Base-by-base conservation (phyloP, 2,329 filamentous ascomycete species). In the Fusarium tricinctum region DNA sequence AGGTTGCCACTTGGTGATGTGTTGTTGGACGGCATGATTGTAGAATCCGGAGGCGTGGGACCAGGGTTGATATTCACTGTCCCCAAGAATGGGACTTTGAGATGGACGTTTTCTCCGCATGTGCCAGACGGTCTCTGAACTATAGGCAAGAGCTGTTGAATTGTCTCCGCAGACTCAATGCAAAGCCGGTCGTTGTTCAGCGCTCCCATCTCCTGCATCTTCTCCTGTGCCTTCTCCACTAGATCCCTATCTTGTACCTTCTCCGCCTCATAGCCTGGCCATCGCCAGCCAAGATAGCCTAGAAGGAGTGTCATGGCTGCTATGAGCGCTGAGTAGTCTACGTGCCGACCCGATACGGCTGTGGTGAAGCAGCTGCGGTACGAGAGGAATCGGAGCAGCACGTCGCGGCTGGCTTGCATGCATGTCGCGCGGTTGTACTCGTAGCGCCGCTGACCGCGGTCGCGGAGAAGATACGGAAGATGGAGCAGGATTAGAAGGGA, bases 311-410 rank as follows among this genome's bases (percentile, higher is more conserved):
- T 83, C 77, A 84, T 83, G 35, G 81, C 80, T 0, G 84, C 84
- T 2, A 86, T 82, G 6, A 87, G 78, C 1, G 83, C 82, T 3
- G 83, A 79, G 65, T 86, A 88, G 73, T 88, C 85, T 19, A 83
- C 78, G 46, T 84, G 83, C 1, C 84, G 82, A 39, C 76, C 73
- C 64, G 33, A 66, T 3, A 72, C 40, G 4, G 72, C 60, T 8
- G 61, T 69, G 0, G 65, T 70, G 44, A 69, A 73, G 44, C 54
- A 57, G 17, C 10, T 58, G 9, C 84, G 81, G 66, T 85, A 85
- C n/a, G 78, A 66, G 38, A 85, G 70, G 61, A 85, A 88, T 0
- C 82, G 81, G 4, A 69, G 74, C 10, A 89, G 76, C 15, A 87
- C 78, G 52, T 83, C 83, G 3, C 86, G 83, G 47, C 84, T 85